Percentiles rank a stretch among this genome's conserved stretches.
These are phyloP conservation scores for Entomortierella parvispora DNA, from an alignment of 192 early-diverging fungal species.

Conservation along the genomic window DNA sequence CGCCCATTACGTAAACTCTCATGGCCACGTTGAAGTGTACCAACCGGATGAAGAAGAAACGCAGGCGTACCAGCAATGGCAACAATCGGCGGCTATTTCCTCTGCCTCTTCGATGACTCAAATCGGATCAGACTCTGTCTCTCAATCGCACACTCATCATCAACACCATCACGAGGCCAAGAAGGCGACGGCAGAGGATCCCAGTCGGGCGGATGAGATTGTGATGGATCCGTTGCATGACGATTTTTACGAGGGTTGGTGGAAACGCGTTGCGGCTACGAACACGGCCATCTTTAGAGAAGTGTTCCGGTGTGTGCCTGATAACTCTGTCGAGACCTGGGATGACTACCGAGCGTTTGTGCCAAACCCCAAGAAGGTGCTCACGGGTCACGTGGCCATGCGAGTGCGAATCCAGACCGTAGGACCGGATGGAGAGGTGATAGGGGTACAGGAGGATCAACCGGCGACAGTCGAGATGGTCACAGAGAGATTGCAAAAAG, in stretches of 20 bases:
- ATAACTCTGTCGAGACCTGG: slow-evolving; percentile 73
- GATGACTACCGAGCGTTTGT: slow-evolving; percentile 56
- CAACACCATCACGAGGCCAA: slow-evolving; percentile 5
- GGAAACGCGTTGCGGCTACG: slow-evolving; percentile 64
- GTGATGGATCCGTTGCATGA: slow-evolving; percentile 79
- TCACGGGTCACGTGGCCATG: slow-evolving; percentile 63
- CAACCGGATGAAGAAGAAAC: slow-evolving; percentile 19
- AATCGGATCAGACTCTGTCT: slow-evolving; percentile 4
- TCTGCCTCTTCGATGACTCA: background rate
- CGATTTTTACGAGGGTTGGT: slow-evolving; percentile 68
- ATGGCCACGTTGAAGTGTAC: slow-evolving; percentile 14
- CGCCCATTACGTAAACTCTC: slow-evolving; percentile 4
- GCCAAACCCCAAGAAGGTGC: slow-evolving; percentile 54
- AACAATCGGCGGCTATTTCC: background rate
- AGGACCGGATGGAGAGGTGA: no score
- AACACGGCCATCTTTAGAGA: slow-evolving; percentile 80
- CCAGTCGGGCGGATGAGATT: slow-evolving; percentile 41
- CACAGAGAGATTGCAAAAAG: slow-evolving; percentile 25
- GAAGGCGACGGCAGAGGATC: slow-evolving; percentile 21
- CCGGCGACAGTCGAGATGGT: slow-evolving; percentile 43
- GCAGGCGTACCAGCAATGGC: slow-evolving; percentile 18
- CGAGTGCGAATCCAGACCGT: background rate
- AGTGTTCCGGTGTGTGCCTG: slow-evolving; percentile 87
- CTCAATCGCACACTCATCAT: background rate
- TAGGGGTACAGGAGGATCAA: no score